A percentile compares a stretch with the other conserved stretches of the same genome.
Evolutionary conservation across 139 green algal species (phyloP).

Genomic region (Coelastrella sp.): DNA sequence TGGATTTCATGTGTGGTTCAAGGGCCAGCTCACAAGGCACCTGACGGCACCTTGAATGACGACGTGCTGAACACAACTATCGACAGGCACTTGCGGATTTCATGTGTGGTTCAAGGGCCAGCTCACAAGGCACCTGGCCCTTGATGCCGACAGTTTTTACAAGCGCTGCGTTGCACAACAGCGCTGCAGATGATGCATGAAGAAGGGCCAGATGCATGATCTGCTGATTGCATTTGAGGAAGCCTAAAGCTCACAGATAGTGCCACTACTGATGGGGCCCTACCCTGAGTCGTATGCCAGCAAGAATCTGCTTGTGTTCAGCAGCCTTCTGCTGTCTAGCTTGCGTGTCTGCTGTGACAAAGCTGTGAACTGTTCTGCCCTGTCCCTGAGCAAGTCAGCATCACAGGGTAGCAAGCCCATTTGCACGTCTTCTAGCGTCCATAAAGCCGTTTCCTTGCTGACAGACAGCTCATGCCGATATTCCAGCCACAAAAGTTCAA

Average conservation of each 20-base stretch:
- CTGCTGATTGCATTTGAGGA: too few relatives aligned
- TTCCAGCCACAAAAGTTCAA: constrained; percentile 41
- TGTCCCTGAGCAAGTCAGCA: not conserved
- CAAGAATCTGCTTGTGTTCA: constrained; percentile 5
- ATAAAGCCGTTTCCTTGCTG: not conserved
- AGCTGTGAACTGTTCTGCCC: not conserved
- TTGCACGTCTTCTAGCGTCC: constrained; percentile 13
- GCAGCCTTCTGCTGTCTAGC: not conserved
- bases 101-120: too few relatives aligned
- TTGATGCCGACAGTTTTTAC: too few relatives aligned
- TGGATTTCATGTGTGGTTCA: too few relatives aligned
- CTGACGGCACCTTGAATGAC: too few relatives aligned
- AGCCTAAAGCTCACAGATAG: too few relatives aligned
- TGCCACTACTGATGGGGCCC: too few relatives aligned
- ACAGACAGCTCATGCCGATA: not conserved
- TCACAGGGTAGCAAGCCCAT: constrained; percentile 9
- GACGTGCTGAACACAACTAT: too few relatives aligned
- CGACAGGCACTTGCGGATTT: too few relatives aligned
- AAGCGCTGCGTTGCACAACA: too few relatives aligned
- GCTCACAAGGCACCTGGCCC: too few relatives aligned
- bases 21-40: too few relatives aligned
- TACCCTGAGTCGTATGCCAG: not conserved
- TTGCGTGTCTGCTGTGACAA: not conserved
- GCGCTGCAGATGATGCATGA: not conserved
- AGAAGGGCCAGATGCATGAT: not conserved